These are phyloP conservation scores for Myriosclerotinia duriaeana DNA, from an alignment of 2,329 filamentous ascomycete species.

Conservation along the genomic window DNA sequence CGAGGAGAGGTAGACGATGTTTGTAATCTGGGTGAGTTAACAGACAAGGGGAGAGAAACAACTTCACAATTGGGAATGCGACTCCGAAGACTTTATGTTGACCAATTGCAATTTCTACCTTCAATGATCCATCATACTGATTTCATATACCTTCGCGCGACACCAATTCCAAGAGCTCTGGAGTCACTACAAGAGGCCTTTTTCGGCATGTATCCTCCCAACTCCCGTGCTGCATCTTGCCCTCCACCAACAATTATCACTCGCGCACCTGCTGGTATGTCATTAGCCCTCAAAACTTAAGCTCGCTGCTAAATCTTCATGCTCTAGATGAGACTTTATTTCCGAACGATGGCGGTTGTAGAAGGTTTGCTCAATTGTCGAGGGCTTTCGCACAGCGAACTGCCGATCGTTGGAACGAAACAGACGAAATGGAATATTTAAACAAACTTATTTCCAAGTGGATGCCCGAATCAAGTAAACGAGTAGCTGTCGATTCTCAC, in stretches of 20 bases:
- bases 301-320: constrained; percentile 5
- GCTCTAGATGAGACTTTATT: constrained; percentile 69
- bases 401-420: constrained; percentile 70
- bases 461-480: constrained; percentile 71
- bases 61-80: constrained; percentile 68
- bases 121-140: constrained; percentile 53
- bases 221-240: constrained; percentile 51
- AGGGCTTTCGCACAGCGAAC: constrained; percentile 70
- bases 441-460: constrained; percentile 76
- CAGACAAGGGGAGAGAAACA: constrained; percentile 70
- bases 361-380: constrained; percentile 67
- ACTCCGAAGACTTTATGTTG: constrained; percentile 69
- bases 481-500: constrained; percentile 78
- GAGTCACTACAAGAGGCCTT: constrained; percentile 77
- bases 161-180: constrained; percentile 71
- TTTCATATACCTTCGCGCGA: constrained; percentile 70
- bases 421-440: constrained; percentile 80
- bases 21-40: constrained; percentile 77
- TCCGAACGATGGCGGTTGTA: constrained; percentile 74
- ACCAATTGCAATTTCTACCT: constrained; percentile 72
- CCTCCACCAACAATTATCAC: constrained; percentile 64
- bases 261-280: constrained; percentile 50
- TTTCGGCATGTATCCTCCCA: constrained; percentile 68
- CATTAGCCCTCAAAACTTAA: background rate
- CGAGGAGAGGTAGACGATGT: constrained; percentile 72